A percentile compares a stretch with the other conserved stretches of the same genome.
phyloP scores from a whole-genome alignment of 1,139 yeast species.

The Candida mesenterica region DNA sequence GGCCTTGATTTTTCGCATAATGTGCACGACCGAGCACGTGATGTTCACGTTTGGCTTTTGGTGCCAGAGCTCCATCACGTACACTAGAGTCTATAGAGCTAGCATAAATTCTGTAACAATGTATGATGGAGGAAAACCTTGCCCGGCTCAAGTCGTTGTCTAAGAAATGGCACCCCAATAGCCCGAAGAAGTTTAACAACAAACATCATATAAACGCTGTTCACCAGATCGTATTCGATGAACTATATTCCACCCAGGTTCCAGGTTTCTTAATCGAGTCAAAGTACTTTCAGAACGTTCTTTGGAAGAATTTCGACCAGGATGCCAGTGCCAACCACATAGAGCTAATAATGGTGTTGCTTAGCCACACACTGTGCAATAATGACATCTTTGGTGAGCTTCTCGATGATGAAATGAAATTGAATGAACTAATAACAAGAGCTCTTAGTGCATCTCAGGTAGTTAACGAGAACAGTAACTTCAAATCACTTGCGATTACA shows the following conservation, averaged over 20 bases:
- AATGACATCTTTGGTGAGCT: not conserved
- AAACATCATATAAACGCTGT: conserved; percentile 21
- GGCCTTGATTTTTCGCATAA: not conserved
- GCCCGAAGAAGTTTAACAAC: conserved; percentile 17
- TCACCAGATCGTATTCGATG: conserved; percentile 15
- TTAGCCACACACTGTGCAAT: not conserved
- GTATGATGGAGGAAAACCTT: conserved; percentile 2
- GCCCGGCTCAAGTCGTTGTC: conserved; percentile 9
- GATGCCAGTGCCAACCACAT: conserved; percentile 41
- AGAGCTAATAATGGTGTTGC: conserved; percentile 26
- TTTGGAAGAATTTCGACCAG: conserved; percentile 41
- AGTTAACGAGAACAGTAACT: conserved; percentile 6
- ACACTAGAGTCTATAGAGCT: too few relatives aligned
- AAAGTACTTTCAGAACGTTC: conserved; percentile 24
- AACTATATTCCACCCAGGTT: conserved; percentile 6
- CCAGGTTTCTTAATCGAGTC: conserved; percentile 20
- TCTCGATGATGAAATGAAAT: conserved; percentile 8
- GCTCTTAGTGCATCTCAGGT: conserved; percentile 8
- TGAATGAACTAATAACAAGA: conserved; percentile 11
- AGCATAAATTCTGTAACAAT: not conserved
- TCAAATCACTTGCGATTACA: conserved; percentile 5
- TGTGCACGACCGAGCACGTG: conserved; percentile 3
- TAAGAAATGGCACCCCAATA: conserved; percentile 21
- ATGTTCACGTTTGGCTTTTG: too few relatives aligned
- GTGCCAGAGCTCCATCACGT: too few relatives aligned